Conservation (phyloP, 1,139 yeast genomes). For the Debaryomyces udenii region DNA sequence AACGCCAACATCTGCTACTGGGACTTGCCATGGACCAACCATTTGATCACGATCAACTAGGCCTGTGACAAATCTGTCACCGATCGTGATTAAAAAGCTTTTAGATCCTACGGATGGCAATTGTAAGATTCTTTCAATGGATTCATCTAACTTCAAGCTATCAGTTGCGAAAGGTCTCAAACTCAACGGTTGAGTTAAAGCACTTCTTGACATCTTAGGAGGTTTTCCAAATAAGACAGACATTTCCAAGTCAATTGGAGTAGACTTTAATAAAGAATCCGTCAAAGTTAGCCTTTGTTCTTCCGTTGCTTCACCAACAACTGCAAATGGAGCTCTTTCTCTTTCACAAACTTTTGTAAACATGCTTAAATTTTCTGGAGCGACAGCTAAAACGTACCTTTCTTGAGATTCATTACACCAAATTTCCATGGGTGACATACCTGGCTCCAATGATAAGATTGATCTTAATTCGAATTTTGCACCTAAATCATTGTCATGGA, state of each 20-base stretch:
- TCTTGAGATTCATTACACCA: conserved; percentile 99
- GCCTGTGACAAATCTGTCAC: conserved; percentile 96
- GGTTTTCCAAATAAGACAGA: conserved; percentile 96
- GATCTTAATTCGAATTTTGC: conserved; percentile 91
- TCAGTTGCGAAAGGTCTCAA: conserved; percentile 50
- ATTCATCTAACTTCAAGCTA: conserved; percentile 52
- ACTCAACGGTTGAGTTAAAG: conserved; percentile 62
- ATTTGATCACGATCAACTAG: conserved; percentile 96
- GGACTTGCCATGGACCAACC: conserved; percentile 99
- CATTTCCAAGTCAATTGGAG: conserved; percentile 97
- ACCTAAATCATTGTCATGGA: conserved; percentile 95
- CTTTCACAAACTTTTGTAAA: conserved; percentile 85
- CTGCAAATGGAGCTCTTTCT: conserved; percentile 96
- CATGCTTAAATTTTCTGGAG: conserved; percentile 70
- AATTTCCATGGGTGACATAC: conserved; percentile 99
- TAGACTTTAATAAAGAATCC: conserved; percentile 71
- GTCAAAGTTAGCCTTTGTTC: conserved; percentile 83
- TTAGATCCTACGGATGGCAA: conserved; percentile 96
- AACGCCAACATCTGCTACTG: conserved; percentile 99
- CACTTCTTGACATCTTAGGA: conserved; percentile 89
- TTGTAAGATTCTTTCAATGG: conserved; percentile 79
- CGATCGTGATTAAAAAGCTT: conserved; percentile 92
- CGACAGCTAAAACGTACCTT: conserved; percentile 92
- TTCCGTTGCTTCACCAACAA: conserved; percentile 90
- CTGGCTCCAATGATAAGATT: conserved; percentile 89